A percentile compares a stretch with the other conserved stretches of the same genome.
Evolutionary conservation across 2,329 filamentous ascomycete genomes (phyloP).

Genomic region (Trichophyton verrucosum): DNA sequence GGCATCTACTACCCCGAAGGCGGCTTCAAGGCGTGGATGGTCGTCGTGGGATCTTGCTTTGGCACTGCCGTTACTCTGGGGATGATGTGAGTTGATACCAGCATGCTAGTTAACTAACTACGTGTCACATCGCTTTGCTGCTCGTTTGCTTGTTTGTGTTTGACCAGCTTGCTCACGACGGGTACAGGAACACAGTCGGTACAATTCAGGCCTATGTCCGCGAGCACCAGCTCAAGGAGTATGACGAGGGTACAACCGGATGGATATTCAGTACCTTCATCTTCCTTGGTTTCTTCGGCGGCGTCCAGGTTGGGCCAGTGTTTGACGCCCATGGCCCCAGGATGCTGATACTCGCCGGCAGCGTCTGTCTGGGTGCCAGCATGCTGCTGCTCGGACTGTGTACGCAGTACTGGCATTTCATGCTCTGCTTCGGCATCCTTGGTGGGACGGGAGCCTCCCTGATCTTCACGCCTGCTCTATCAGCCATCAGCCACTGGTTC

Average conservation of each 20-base stretch:
- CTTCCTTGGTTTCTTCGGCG: conserved; percentile 29
- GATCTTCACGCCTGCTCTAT: conserved; percentile 23
- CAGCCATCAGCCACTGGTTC: conserved; percentile 27
- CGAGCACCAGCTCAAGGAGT: conserved; percentile 25
- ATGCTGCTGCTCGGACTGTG: conserved; percentile 23
- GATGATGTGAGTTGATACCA: conserved; percentile 15
- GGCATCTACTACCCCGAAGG: conserved; percentile 28
- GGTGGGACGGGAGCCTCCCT: conserved; percentile 23
- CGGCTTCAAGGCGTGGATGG: conserved; percentile 31
- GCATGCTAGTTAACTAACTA: too few species aligned
- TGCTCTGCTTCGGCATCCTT: conserved; percentile 26
- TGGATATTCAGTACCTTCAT: conserved; percentile 33
- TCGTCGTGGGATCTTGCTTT: conserved; percentile 33
- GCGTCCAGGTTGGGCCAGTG: conserved; percentile 26
- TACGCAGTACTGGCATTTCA: conserved; percentile 28
- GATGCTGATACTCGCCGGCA: conserved; percentile 21
- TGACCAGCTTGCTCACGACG: not conserved
- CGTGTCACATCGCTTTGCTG: too few species aligned
- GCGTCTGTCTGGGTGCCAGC: conserved; percentile 18
- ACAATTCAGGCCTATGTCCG: conserved; percentile 30
- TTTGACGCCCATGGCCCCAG: conserved; percentile 28
- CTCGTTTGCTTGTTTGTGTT: too few species aligned
- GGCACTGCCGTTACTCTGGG: conserved; percentile 32
- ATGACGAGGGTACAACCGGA: conserved; percentile 20
- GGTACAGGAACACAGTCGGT: conserved; percentile 24